Conservation (phyloP, 495 filamentous ascomycete genomes). For the Xylaria castorea region DNA sequence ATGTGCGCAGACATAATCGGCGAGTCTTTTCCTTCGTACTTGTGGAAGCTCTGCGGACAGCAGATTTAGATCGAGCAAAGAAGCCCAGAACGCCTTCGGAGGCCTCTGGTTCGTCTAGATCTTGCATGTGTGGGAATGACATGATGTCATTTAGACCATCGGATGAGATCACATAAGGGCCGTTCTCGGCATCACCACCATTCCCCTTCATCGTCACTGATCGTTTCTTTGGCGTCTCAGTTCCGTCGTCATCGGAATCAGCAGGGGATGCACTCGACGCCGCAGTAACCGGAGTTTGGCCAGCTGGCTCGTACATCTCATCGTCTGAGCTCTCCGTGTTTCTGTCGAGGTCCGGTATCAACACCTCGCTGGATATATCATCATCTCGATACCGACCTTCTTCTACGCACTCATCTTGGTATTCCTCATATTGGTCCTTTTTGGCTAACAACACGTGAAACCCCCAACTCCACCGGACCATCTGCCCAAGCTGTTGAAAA, state of each 20-base stretch:
- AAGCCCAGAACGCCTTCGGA: constrained; percentile 44
- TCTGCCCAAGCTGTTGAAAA: constrained; percentile 95
- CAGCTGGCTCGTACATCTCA: constrained; percentile 53
- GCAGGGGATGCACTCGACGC: constrained; percentile 48
- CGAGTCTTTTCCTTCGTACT: constrained; percentile 44
- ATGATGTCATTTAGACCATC: constrained; percentile 45
- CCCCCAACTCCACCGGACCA: constrained; percentile 97
- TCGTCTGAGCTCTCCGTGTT: constrained; percentile 42
- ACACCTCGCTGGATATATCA: constrained; percentile 37
- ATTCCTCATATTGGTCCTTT: constrained; percentile 70
- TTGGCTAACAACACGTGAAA: constrained; percentile 91
- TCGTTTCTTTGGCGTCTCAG: constrained; percentile 38
- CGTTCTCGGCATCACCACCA: constrained; percentile 19
- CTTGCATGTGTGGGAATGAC: constrained; percentile 53
- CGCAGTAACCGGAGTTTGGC: constrained; percentile 52
- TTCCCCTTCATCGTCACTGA: constrained; percentile 27
- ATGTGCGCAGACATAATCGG: constrained; percentile 32
- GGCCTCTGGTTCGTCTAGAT: constrained; percentile 41
- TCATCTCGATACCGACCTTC: constrained; percentile 73
- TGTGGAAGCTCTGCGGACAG: constrained; percentile 40
- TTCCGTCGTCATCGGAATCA: constrained; percentile 52
- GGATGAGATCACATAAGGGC: constrained; percentile 20
- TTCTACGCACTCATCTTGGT: constrained; percentile 63
- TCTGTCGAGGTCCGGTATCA: constrained; percentile 41
- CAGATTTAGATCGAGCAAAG: constrained; percentile 34